Conservation (phyloP, 2,329 filamentous ascomycete genomes). For the Aspergillus sclerotialis region DNA sequence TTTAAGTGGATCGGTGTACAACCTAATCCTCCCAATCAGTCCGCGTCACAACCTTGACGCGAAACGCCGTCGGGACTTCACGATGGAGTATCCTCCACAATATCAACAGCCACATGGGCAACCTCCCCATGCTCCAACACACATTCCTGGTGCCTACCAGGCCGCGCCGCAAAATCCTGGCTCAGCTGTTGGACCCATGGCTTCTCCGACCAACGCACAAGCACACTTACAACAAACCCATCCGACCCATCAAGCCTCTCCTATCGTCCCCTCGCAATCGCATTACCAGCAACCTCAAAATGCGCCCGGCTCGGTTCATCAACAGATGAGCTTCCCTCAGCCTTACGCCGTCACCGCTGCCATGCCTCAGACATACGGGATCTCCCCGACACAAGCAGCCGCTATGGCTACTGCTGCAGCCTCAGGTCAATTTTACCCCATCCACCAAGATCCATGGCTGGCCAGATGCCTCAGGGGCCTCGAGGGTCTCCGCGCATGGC, state of each 20-base stretch:
- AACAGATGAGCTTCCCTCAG: constrained; percentile 74
- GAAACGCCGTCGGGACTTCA: constrained; percentile 27
- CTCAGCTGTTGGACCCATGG: constrained; percentile 48
- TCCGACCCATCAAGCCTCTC: constrained; percentile 63
- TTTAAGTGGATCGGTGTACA: constrained; percentile 9
- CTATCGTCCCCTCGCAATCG: constrained; percentile 69
- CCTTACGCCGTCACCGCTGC: constrained; percentile 65
- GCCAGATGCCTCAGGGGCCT: constrained; percentile 49
- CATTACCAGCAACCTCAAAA: constrained; percentile 60
- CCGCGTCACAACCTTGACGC: constrained; percentile 18
- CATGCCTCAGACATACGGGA: constrained; percentile 69
- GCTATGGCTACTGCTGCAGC: constrained; percentile 93
- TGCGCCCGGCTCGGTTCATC: constrained; percentile 53
- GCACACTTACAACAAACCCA: constrained; percentile 55
- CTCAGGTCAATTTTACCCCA: constrained; percentile 72
- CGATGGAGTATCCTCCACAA: constrained; percentile 72
- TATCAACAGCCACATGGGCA: constrained; percentile 58
- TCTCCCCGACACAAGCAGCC: constrained; percentile 77
- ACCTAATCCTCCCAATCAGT: constrained; percentile 10
- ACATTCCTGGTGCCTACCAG: constrained; percentile 56
- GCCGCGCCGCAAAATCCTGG: constrained; percentile 49
- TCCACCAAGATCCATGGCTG: constrained; percentile 64
- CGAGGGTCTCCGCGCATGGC: constrained; percentile 69
- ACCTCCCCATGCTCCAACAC: constrained; percentile 53
- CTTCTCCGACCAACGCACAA: constrained; percentile 65